Evolutionary conservation across 2,329 filamentous ascomycete genomes (phyloP), one percentile per base, ranked within the genome.

Genomic region (Dothistroma pini): DNA sequence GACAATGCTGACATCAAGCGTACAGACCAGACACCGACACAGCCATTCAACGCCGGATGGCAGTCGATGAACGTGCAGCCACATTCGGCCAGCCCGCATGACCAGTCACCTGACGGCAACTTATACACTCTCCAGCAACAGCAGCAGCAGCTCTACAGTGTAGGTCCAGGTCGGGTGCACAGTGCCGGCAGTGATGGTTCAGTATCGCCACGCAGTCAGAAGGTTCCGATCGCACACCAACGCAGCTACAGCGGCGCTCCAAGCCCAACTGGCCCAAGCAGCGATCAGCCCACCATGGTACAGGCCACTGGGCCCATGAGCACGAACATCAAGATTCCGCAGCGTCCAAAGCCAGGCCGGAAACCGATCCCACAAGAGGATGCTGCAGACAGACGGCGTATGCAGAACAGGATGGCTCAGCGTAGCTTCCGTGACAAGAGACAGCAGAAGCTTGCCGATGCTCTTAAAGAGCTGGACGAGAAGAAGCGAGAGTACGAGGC

Each of bases 401-500:
- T 91, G 1, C 95, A 97, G 78, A 97, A 97, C 75, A 85, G 95
- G 62, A 90, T 91, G 52, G 93, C 93, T 2, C 93, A 97, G 78
- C 83, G 93, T 61, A 91, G 90, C 0, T 97, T 97, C 76, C 85
- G 93, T 35, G 92, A 96, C 77, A 84, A 93, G 60, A 86, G 93
- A 65, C 91, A 91, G 1, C 90, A 91, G 25, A 89, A 59, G 50
- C 57, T 59, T 21, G 34, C 47, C 10, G 57, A 68, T 14, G 58
- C 59, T 19, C 51, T 55, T 32, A 7, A 48, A 29, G 56, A 66
- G 29, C 32, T 68, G 21, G 63, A 62, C n/a, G 51, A 63, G 34
- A 31, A 41, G 8, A 61, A 63, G 59, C 22, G 50, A n/a, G 56
- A 63, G 22, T 61, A 66, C 49, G 38, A 65, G 54, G 31, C 49